phyloP scores from a whole-genome alignment of 345 rosid species.

The Arabidopsis arenosa region DNA sequence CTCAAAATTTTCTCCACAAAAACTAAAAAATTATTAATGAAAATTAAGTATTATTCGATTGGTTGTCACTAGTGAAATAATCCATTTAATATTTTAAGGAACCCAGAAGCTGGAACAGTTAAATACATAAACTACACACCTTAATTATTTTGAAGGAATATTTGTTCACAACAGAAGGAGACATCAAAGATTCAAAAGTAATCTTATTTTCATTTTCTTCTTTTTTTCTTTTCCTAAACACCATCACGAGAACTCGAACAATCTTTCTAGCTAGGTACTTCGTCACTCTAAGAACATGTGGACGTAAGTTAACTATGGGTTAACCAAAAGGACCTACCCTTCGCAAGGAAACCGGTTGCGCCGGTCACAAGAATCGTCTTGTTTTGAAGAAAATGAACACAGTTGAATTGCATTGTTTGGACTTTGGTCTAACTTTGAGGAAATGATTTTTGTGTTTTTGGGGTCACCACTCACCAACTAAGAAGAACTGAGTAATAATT shows the following conservation, averaged over 20 bases:
- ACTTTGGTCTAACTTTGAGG: neutral
- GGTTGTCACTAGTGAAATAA: neutral
- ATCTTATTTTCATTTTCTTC: no score
- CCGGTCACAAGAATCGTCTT: constrained; percentile 48
- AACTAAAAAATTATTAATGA: constrained; percentile 49
- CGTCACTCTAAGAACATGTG: neutral
- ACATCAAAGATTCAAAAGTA: no score
- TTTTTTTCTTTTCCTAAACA: no score
- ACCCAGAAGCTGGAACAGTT: neutral
- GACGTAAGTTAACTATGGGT: no score
- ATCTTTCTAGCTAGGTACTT: no score
- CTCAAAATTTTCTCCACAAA: constrained; percentile 84
- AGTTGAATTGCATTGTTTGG: constrained; percentile 30
- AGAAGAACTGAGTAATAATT: no score
- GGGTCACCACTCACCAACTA: neutral
- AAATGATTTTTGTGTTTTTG: neutral
- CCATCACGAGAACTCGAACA: no score
- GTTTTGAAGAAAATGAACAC: constrained; percentile 41
- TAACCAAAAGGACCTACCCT: constrained; percentile 19
- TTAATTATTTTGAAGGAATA: neutral
- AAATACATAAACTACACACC: neutral
- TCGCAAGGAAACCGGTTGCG: constrained; percentile 48
- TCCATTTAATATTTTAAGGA: neutral
- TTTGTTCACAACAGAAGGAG: neutral
- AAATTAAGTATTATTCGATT: neutral